Percentiles rank a stretch among this genome's conserved stretches.
Evolutionary conservation across 345 rosid species (phyloP).

Genomic region (Cochlearia excelsa): DNA sequence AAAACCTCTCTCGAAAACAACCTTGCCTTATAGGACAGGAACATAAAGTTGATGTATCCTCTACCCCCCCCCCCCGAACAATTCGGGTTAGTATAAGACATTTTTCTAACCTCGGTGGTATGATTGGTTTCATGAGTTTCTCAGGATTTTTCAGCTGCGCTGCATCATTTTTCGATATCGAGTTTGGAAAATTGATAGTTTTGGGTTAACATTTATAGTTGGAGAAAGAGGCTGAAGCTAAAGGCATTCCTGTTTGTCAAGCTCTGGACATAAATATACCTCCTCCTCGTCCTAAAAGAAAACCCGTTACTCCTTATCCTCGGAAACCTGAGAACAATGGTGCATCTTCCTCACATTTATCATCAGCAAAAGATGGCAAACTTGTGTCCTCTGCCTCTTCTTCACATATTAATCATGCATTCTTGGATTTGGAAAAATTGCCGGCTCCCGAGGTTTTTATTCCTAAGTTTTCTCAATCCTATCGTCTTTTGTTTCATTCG

Average conservation of each 20-base stretch:
- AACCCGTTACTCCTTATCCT: constrained; percentile 95
- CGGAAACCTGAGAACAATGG: constrained; percentile 53
- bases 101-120: constrained; percentile 15
- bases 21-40: constrained; percentile 28
- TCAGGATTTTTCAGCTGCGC: constrained; percentile 14
- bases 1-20: constrained; percentile 10
- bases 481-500: constrained; percentile 7
- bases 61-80: constrained; percentile 23
- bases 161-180: constrained; percentile 32
- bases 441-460: constrained; percentile 57
- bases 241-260: constrained; percentile 79
- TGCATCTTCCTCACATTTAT: constrained; percentile 38
- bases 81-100: constrained; percentile 31
- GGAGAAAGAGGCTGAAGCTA: constrained; percentile 92
- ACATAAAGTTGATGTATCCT: constrained; percentile 26
- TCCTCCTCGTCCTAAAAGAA: constrained; percentile 96
- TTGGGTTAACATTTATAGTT: constrained; percentile 43
- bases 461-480: constrained; percentile 1
- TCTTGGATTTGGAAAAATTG: constrained; percentile 62
- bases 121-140: constrained; percentile 19
- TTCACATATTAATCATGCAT: constrained; percentile 40
- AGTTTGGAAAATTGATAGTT: constrained; percentile 16
- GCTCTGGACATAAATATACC: constrained; percentile 87
- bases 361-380: constrained; percentile 57
- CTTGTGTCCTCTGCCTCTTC: constrained; percentile 46